Evolutionary conservation across 305 asterid genomes (phyloP), one percentile per base, ranked within the genome.

Genomic region (Vinca major): DNA sequence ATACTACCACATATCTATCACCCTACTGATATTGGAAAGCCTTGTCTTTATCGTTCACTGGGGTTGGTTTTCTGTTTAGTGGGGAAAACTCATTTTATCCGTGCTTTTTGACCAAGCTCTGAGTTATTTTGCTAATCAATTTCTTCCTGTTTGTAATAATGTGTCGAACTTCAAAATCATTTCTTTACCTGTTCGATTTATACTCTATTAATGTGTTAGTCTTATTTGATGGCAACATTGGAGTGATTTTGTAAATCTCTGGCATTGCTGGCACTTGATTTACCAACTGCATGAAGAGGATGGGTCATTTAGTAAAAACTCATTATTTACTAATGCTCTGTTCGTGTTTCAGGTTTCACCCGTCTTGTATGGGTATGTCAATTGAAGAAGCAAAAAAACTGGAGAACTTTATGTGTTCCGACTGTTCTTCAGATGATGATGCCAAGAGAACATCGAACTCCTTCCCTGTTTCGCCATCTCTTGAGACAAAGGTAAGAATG

Each of bases 381-480:
- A 88, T 86, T 68, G 96, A 88, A 77, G 96, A 85, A 70, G 93
- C 95, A 44, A 90, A 88, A 78, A 88, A 88, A 74, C 78, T 90
- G 84, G 93, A 90, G 10, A 86, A 78, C 70, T 90, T 88, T 86
- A 53, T 90, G 85, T 90, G 96, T 77, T 77, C 87, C 41, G 95
- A 85, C 75, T 90, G 96, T 77, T 60, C 64, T 16, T 62, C 74
- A 3, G 68, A 65, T 26, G 56, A 65, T 45, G 68, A 65, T 6
- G 21, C 54, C 1, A 65, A 65, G 21, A 65, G 55, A 47, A 47
- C 54, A 47, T 48, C 48, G 68, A 65, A 45, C 68, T 65, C 68
- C 7, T 65, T 65, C 57, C 68, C 68, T 26, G 68, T 65, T 65
- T 65, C 33, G 33, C 33, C 68, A 65, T 65, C 68, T 65, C 68